Percentiles rank a stretch among this genome's conserved stretches.
Evolutionary conservation across 345 rosid genomes (phyloP).

Genomic region (Acer yangbiense): DNA sequence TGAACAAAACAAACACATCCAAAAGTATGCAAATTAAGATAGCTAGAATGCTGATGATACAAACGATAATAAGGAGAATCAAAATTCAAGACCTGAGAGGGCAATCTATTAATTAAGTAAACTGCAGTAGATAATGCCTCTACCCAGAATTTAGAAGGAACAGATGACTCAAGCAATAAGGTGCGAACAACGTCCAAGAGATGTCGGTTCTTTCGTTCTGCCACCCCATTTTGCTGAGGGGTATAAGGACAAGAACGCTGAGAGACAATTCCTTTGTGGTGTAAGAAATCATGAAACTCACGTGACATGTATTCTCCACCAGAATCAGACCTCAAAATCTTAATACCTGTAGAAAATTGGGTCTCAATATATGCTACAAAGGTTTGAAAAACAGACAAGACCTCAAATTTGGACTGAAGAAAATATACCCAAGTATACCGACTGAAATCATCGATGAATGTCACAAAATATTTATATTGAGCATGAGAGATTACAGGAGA

Average conservation of each 20-base stretch:
- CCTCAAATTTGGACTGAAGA: not conserved
- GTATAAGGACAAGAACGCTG: slow-evolving; percentile 11
- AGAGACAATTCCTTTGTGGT: slow-evolving; percentile 1
- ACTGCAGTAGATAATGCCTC: slow-evolving; percentile 6
- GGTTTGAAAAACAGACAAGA: not conserved
- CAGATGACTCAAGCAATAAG: not conserved
- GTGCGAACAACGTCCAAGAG: slow-evolving; percentile 13
- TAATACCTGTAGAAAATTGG: slow-evolving; percentile 6
- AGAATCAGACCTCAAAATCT: not conserved
- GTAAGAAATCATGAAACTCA: not conserved
- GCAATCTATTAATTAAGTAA: slow-evolving; percentile 13
- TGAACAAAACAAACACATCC: slow-evolving; percentile 19
- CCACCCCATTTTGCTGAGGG: slow-evolving; percentile 5
- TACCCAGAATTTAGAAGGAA: not conserved
- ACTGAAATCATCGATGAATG: slow-evolving; percentile 16
- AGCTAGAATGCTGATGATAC: not conserved
- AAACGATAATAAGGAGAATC: not conserved
- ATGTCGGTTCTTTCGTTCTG: slow-evolving; percentile 8
- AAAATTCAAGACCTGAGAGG: not conserved
- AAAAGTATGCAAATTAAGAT: not conserved
- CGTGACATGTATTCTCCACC: slow-evolving; percentile 15
- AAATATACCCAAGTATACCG: slow-evolving; percentile 7
- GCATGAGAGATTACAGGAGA: not conserved
- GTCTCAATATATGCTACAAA: not conserved
- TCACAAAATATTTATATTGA: slow-evolving; percentile 8